phyloP scores from a whole-genome alignment of 257 asterid species.

The Nicotiana undulata region DNA sequence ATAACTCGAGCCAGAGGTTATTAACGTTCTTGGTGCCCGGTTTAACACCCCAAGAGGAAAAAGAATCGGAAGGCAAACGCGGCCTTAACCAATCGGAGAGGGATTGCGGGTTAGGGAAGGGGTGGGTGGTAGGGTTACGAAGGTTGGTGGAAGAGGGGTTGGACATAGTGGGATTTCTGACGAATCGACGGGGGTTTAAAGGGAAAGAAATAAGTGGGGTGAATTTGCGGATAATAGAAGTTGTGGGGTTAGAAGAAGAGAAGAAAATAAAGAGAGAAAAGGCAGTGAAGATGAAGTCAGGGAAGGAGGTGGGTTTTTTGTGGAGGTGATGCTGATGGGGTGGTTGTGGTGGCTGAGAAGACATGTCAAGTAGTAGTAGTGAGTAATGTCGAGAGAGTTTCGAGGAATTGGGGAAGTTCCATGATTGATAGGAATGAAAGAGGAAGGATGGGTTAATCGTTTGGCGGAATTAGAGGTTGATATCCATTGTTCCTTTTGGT shows the following conservation, averaged over 20 bases:
- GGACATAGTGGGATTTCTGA: slow-evolving; percentile 55
- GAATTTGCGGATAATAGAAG: slow-evolving; percentile 16
- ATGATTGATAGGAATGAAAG: slow-evolving; percentile 8
- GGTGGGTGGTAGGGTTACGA: slow-evolving; percentile 26
- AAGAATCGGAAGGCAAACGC: slow-evolving; percentile 55
- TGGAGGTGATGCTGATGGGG: slow-evolving; percentile 40
- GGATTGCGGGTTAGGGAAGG: slow-evolving; percentile 73
- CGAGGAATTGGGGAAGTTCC: not conserved
- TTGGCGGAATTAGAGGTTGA: slow-evolving; percentile 32
- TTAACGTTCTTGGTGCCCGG: slow-evolving; percentile 91
- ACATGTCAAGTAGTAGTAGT: slow-evolving; percentile 20
- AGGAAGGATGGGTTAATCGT: not conserved
- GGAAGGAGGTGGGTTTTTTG: slow-evolving; percentile 45
- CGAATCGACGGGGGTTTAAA: slow-evolving; percentile 33
- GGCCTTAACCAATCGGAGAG: slow-evolving; percentile 91
- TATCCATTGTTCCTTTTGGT: slow-evolving; percentile 17
- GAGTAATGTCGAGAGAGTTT: not conserved
- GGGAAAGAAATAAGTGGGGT: slow-evolving; percentile 49
- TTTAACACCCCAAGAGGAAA: slow-evolving; percentile 89
- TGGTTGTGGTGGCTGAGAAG: slow-evolving; percentile 31
- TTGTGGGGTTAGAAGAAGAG: slow-evolving; percentile 51
- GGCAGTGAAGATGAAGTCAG: slow-evolving; percentile 74
- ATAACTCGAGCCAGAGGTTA: slow-evolving; percentile 81
- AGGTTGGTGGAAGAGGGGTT: slow-evolving; percentile 18
- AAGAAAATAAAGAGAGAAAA: slow-evolving; percentile 59